Evolutionary conservation across 2,329 filamentous ascomycete species (phyloP).

Genomic region (Penicillium sp.): DNA sequence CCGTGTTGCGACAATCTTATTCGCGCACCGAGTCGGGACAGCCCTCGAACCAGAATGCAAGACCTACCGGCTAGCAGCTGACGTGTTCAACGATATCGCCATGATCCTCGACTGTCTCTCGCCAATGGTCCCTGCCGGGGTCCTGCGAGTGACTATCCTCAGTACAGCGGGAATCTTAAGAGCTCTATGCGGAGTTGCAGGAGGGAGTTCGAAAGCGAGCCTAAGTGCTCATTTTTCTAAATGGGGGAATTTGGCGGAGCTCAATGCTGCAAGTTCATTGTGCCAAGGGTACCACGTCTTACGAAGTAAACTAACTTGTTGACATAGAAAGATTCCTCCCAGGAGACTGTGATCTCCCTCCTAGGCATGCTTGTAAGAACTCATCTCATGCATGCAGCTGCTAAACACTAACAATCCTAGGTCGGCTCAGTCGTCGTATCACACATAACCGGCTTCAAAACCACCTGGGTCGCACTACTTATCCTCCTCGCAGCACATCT

Average conservation of each 20-base stretch:
- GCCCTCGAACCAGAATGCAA: slow-evolving; percentile 89
- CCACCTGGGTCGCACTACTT: slow-evolving; percentile 73
- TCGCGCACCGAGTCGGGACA: slow-evolving; percentile 78
- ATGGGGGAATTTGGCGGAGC: slow-evolving; percentile 82
- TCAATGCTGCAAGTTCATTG: slow-evolving; percentile 69
- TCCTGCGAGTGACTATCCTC: slow-evolving; percentile 55
- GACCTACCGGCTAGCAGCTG: slow-evolving; percentile 80
- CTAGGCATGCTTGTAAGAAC: slow-evolving; percentile 73
- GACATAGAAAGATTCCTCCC: slow-evolving; percentile 76
- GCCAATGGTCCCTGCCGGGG: slow-evolving; percentile 64
- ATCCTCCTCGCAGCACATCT: slow-evolving; percentile 74
- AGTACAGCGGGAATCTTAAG: slow-evolving; percentile 62
- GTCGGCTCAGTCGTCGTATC: slow-evolving; percentile 79
- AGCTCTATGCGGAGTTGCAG: slow-evolving; percentile 82
- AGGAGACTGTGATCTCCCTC: slow-evolving; percentile 89
- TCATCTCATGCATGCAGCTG: not conserved
- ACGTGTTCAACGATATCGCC: slow-evolving; percentile 83
- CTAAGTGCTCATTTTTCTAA: slow-evolving; percentile 88
- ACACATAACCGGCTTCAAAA: slow-evolving; percentile 65
- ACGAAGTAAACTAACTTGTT: not conserved
- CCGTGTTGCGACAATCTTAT: slow-evolving; percentile 78
- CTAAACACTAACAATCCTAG: slow-evolving; percentile 27
- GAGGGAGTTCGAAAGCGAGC: slow-evolving; percentile 84
- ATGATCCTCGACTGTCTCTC: slow-evolving; percentile 84
- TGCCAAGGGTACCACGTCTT: not conserved